Evolutionary conservation across 352 stramenopile genomes (phyloP).

Genomic region (Phytopythium oedochilum): DNA sequence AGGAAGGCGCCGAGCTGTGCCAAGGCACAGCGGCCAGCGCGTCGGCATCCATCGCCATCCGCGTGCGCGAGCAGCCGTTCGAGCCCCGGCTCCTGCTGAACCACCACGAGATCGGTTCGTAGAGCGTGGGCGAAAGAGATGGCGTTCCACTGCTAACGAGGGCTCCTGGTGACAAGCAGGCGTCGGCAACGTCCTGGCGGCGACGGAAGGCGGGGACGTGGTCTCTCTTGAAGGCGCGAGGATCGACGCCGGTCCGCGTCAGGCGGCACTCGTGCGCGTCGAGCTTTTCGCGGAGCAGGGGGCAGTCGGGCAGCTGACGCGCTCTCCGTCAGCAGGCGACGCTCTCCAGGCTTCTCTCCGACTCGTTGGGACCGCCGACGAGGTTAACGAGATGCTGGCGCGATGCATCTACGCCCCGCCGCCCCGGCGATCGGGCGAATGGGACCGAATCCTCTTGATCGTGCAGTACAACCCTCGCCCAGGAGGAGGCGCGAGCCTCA

Average conservation of each 20-base stretch:
- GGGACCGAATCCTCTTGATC: slow-evolving; percentile 2
- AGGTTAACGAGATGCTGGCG: slow-evolving; percentile 1
- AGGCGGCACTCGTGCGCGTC: background rate
- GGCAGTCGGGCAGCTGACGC: background rate
- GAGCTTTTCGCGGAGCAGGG: background rate
- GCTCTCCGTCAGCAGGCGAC: background rate
- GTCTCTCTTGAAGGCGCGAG: background rate
- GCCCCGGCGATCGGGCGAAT: background rate
- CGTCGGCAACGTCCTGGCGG: background rate
- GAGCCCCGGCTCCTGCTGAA: background rate
- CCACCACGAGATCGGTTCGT: background rate
- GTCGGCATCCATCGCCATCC: background rate
- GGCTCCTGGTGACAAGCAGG: background rate
- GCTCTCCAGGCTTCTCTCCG: background rate
- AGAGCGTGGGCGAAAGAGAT: background rate
- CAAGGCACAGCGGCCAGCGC: background rate
- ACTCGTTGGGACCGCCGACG: background rate
- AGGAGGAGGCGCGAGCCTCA: no score
- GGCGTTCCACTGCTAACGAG: background rate
- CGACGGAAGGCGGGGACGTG: background rate
- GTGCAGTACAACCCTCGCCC: background rate
- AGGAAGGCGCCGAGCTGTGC: background rate
- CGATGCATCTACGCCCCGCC: background rate
- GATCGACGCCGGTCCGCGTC: background rate
- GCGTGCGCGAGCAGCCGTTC: background rate